Evolutionary conservation across 169 alveolate genomes (phyloP).

Genomic region (Plasmodium blacklocki): DNA sequence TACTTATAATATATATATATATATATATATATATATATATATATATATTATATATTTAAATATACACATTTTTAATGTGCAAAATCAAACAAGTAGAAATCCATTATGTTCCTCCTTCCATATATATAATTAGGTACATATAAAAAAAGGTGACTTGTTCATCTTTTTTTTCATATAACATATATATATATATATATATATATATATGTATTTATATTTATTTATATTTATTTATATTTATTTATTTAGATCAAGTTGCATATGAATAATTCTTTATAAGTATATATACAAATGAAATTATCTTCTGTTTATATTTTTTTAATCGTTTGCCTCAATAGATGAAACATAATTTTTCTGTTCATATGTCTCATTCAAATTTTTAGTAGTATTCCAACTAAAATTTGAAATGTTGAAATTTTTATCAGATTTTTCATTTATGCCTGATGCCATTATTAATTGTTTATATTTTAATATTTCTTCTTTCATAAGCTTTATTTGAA

Average conservation of each 20-base stretch:
- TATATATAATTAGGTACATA: background rate
- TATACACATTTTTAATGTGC: background rate
- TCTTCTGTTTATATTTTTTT: background rate
- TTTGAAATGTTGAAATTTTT: conserved; percentile 16
- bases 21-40: no score
- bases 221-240: no score
- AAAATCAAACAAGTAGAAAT: background rate
- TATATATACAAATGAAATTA: background rate
- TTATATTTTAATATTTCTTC: conserved; percentile 48
- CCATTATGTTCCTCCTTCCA: background rate
- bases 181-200: background rate
- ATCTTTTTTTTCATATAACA: no score
- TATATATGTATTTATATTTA: background rate
- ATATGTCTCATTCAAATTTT: conserved; percentile 6
- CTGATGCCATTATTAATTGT: conserved; percentile 37
- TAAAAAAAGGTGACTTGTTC: no score
- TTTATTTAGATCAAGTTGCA: background rate
- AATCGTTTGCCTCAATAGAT: conserved; percentile 51
- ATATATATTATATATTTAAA: no score
- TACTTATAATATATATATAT: background rate
- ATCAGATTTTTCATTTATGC: conserved; percentile 21
- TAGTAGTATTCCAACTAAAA: conserved; percentile 38
- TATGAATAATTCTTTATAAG: background rate
- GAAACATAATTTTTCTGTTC: conserved; percentile 40
- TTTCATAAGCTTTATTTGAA: conserved; percentile 31